Evolutionary conservation across 345 rosid species (phyloP).

Genomic region (Rhodomyrtus tomentosa): DNA sequence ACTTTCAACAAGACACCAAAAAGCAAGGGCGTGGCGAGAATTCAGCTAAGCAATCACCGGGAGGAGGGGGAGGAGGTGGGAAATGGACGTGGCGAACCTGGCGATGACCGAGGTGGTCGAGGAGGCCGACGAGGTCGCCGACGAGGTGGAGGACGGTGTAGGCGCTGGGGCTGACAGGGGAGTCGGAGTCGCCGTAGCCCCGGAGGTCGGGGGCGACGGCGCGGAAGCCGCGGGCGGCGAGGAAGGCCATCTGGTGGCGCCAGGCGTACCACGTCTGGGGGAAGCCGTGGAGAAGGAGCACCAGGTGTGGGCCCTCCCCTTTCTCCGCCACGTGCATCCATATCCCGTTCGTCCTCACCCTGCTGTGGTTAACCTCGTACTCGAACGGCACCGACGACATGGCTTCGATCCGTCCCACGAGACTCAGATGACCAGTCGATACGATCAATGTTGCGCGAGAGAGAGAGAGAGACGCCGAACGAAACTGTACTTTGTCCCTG

Average conservation of each 20-base stretch:
- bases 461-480: not conserved
- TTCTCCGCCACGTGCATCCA: conserved; percentile 63
- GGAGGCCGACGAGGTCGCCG: conserved; percentile 33
- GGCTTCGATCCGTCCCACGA: not conserved
- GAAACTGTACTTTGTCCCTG: not conserved
- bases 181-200: conserved; percentile 72
- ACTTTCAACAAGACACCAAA: not conserved
- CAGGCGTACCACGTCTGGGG: conserved; percentile 81
- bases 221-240: conserved; percentile 57
- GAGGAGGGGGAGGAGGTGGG: conserved; percentile 43
- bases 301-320: conserved; percentile 28
- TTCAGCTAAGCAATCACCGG: not conserved
- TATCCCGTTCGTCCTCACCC: conserved; percentile 49
- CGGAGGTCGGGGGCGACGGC: conserved; percentile 83
- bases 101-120: conserved; percentile 16
- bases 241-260: conserved; percentile 70
- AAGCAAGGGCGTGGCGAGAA: not conserved
- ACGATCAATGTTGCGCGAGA: not conserved
- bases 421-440: not conserved
- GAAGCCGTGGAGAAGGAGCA: conserved; percentile 75
- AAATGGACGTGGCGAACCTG: conserved; percentile 33
- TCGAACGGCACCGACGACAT: not conserved
- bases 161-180: conserved; percentile 29
- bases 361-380: conserved; percentile 20
- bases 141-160: conserved; percentile 35